Conservation (phyloP, 768 basidiomycete species). For the Naganishia randhawae region DNA sequence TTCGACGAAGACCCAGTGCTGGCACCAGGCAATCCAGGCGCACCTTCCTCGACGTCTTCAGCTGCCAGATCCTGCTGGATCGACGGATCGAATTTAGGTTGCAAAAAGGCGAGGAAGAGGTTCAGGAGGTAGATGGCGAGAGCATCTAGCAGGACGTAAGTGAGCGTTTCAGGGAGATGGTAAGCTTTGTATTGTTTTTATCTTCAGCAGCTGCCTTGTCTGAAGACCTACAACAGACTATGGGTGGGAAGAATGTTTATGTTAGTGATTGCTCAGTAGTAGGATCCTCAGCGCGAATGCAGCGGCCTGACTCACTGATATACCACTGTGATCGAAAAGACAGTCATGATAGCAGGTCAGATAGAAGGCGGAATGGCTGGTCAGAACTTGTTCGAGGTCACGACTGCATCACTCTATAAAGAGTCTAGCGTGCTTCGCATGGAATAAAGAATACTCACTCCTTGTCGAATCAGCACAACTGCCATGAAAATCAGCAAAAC, state of each 20-base stretch:
- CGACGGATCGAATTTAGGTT: conserved; percentile 96
- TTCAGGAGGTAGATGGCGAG: conserved; percentile 94
- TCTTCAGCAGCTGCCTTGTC: not conserved
- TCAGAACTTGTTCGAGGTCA: not conserved
- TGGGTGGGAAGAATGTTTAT: conserved; percentile 47
- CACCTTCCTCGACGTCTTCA: conserved; percentile 92
- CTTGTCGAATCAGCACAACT: conserved; percentile 81
- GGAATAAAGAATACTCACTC: conserved; percentile 74
- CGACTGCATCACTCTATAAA: too few species aligned
- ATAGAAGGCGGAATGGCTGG: conserved; percentile 23
- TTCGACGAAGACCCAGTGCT: conserved; percentile 22
- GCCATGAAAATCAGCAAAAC: conserved; percentile 73
- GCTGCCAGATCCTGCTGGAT: conserved; percentile 87
- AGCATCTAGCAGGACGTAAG: conserved; percentile 59
- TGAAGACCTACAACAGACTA: conserved; percentile 62
- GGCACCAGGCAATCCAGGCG: conserved; percentile 55
- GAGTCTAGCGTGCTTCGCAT: too few species aligned
- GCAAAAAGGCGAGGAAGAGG: conserved; percentile 91
- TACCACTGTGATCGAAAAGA: conserved; percentile 65
- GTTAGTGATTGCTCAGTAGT: not conserved
- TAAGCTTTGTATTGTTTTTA: not conserved
- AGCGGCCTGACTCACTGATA: conserved; percentile 63
- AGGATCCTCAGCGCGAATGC: not conserved
- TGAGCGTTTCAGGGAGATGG: not conserved
- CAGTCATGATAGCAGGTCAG: conserved; percentile 28